Conservation (phyloP, 257 asterid species). For the Ilex asprella region DNA sequence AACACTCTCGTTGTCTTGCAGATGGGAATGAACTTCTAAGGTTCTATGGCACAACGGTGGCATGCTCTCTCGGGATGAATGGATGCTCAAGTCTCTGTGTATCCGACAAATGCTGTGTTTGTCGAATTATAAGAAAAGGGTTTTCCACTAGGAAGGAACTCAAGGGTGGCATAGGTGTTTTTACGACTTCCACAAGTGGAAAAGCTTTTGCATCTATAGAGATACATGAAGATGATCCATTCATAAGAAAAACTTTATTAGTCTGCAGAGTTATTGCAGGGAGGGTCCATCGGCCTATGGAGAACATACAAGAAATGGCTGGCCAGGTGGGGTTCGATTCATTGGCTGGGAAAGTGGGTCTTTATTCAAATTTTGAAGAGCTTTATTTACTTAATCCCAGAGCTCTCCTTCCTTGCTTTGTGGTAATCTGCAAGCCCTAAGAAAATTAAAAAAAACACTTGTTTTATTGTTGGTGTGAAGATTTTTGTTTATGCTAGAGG, state of each 20-base stretch:
- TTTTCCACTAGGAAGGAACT: slow-evolving; percentile 55
- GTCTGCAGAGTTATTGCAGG: slow-evolving; percentile 94
- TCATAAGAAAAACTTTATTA: slow-evolving; percentile 51
- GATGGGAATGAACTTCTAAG: slow-evolving; percentile 85
- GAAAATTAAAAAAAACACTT: background rate
- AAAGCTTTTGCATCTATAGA: slow-evolving; percentile 67
- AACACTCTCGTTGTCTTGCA: slow-evolving; percentile 86
- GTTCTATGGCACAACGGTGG: slow-evolving; percentile 62
- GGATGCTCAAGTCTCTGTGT: slow-evolving; percentile 64
- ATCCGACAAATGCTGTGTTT: slow-evolving; percentile 65
- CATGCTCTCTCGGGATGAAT: slow-evolving; percentile 68
- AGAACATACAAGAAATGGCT: slow-evolving; percentile 58
- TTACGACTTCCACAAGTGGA: slow-evolving; percentile 78
- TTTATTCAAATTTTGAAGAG: slow-evolving; percentile 85
- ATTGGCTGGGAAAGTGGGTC: slow-evolving; percentile 86
- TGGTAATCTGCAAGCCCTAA: slow-evolving; percentile 67
- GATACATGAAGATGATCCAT: slow-evolving; percentile 21
- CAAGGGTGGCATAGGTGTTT: slow-evolving; percentile 60
- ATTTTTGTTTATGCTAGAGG: background rate
- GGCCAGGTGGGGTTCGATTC: slow-evolving; percentile 78
- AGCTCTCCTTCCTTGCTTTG: slow-evolving; percentile 91
- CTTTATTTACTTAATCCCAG: slow-evolving; percentile 79
- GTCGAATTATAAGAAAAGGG: slow-evolving; percentile 61
- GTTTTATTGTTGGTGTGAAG: background rate
- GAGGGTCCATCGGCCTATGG: slow-evolving; percentile 84